Percentiles rank a stretch among this genome's conserved stretches.
phyloP scores from a whole-genome alignment of 202 grass and related monocot genomes.

The Panicum hallii region DNA sequence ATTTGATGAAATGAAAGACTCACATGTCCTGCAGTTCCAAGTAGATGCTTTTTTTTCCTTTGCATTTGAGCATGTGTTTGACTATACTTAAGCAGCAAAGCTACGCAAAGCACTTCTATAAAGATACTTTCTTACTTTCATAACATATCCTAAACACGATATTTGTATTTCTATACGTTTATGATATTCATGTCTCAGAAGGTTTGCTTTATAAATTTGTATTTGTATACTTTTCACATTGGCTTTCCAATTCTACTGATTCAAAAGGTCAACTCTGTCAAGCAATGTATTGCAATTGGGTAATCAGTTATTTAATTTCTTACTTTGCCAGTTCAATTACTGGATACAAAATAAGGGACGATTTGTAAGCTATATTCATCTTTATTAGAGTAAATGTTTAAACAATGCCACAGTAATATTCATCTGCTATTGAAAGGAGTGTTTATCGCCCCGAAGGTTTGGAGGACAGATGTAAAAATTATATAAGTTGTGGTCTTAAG shows the following conservation, averaged over 20 bases:
- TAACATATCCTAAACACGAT: background rate
- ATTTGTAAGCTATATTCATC: background rate
- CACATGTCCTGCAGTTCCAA: background rate
- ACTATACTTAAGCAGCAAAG: background rate
- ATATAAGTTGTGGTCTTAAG: background rate
- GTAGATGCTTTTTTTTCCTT: background rate
- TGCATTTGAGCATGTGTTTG: background rate
- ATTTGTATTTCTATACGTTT: slow-evolving; percentile 9
- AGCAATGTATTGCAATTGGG: background rate
- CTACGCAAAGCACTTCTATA: slow-evolving; percentile 3
- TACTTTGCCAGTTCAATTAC: background rate
- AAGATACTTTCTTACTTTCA: slow-evolving; percentile 12
- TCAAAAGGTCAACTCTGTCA: background rate
- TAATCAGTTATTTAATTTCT: background rate
- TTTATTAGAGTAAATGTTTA: background rate
- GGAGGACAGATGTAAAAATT: background rate
- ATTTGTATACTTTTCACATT: background rate
- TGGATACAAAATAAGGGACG: background rate
- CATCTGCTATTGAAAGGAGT: slow-evolving; percentile 7
- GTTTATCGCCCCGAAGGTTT: background rate
- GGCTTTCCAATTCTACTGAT: background rate
- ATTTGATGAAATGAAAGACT: background rate
- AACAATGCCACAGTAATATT: background rate
- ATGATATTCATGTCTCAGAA: slow-evolving; percentile 1
- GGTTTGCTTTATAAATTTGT: slow-evolving; percentile 19